A percentile compares a stretch with the other conserved stretches of the same genome.
Conservation (phyloP, 768 basidiomycete species). For the Tylopilus cervinicoccineus region DNA sequence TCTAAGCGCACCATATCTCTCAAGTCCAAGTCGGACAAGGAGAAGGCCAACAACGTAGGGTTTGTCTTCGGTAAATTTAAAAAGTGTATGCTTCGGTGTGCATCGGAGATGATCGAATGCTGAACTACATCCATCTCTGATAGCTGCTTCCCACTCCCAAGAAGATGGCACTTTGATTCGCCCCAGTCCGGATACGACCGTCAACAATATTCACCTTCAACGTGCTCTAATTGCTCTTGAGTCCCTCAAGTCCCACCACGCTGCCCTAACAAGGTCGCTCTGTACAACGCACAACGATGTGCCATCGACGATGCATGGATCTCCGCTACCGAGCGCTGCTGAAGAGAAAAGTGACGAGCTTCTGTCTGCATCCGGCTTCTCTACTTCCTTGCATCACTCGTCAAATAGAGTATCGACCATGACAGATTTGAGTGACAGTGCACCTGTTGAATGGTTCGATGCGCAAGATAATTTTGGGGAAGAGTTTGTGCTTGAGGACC, state of each 20-base stretch:
- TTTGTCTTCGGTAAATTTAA: conserved; percentile 60
- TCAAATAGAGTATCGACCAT: conserved; percentile 45
- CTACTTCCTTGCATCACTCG: conserved; percentile 30
- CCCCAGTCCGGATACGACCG: conserved; percentile 14
- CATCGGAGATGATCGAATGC: neutral
- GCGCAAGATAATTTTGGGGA: conserved; percentile 47
- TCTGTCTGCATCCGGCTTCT: conserved; percentile 20
- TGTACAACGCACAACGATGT: conserved; percentile 32
- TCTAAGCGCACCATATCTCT: conserved; percentile 34
- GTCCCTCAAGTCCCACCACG: conserved; percentile 58
- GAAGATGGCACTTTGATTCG: conserved; percentile 27
- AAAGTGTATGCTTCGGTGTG: conserved; percentile 39
- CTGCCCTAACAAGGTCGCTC: conserved; percentile 43
- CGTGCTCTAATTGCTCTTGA: conserved; percentile 47
- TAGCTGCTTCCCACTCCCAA: conserved; percentile 22
- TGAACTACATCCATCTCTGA: conserved; percentile 1
- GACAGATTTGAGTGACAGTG: conserved; percentile 47
- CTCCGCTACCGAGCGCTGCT: conserved; percentile 41
- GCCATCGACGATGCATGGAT: conserved; percentile 20
- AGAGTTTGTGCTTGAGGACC: conserved; percentile 62
- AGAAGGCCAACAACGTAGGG: conserved; percentile 33
- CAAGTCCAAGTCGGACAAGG: conserved; percentile 42
- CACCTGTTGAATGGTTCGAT: conserved; percentile 69
- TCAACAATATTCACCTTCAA: conserved; percentile 30
- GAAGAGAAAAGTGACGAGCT: conserved; percentile 44